Evolutionary conservation across 164 flowering plant genomes (phyloP).

Genomic region (Aristolochia fimbriata): DNA sequence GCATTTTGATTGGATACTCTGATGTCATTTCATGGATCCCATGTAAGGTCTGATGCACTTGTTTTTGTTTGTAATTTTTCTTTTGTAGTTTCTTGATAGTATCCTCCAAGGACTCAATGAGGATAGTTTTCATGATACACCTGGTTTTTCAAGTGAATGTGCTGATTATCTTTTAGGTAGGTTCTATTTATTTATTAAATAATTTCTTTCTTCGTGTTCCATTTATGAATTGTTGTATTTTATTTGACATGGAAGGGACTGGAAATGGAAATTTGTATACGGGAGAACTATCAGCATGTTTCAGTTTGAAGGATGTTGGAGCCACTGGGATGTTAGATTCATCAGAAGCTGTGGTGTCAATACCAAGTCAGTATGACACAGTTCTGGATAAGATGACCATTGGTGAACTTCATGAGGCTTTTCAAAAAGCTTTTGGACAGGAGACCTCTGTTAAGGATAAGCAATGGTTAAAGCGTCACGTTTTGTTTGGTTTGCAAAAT

Average conservation of each 20-base stretch:
- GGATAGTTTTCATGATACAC: conserved; percentile 26
- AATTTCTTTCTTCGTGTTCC: conserved; percentile 17
- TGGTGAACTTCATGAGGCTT: conserved; percentile 24
- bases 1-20: background rate
- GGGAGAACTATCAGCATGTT: conserved; percentile 28
- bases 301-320: conserved; percentile 23
- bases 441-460: conserved; percentile 20
- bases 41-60: background rate
- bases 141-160: conserved; percentile 30
- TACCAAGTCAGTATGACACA: conserved; percentile 17
- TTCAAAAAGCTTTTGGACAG: conserved; percentile 24
- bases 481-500: conserved; percentile 21
- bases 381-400: conserved; percentile 18
- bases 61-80: background rate
- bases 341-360: conserved; percentile 19
- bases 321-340: conserved; percentile 28
- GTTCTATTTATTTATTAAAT: background rate
- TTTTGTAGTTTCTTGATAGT: conserved; percentile 36
- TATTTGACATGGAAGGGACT: too few species aligned
- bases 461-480: conserved; percentile 27
- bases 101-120: conserved; percentile 34
- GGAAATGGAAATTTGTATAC: conserved; percentile 24
- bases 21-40: background rate
- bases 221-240: too few species aligned
- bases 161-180: conserved; percentile 60